Evolutionary conservation across 768 basidiomycete species (phyloP).

Genomic region (Termitomyces sp.): DNA sequence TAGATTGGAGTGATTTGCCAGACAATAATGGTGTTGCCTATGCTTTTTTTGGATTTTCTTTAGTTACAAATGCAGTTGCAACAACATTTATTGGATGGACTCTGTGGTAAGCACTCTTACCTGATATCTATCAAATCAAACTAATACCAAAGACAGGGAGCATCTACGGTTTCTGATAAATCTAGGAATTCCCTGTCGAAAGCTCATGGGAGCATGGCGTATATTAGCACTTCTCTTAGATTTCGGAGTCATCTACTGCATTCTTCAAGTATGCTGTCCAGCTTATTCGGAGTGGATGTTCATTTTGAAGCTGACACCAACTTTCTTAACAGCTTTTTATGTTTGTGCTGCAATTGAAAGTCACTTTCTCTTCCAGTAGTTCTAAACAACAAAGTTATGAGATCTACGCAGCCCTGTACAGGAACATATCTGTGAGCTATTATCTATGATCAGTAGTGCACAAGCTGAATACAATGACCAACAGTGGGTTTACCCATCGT

Average conservation of each 20-base stretch:
- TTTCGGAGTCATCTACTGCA: not conserved
- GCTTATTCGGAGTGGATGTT: too few relatives aligned
- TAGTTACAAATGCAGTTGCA: too few relatives aligned
- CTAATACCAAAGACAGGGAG: not conserved
- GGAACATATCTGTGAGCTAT: not conserved
- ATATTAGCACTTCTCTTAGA: not conserved
- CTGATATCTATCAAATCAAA: not conserved
- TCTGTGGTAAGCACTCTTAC: too few relatives aligned
- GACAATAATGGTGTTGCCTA: too few relatives aligned
- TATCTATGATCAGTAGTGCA: not conserved
- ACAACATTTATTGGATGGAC: too few relatives aligned
- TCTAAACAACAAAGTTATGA: too few relatives aligned
- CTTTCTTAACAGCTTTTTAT: not conserved
- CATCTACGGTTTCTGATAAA: not conserved
- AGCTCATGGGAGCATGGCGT: not conserved
- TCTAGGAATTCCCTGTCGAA: not conserved
- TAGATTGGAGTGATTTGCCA: too few relatives aligned
- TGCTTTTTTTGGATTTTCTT: too few relatives aligned
- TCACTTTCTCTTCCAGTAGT: too few relatives aligned
- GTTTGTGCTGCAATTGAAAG: not conserved
- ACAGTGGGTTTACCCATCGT: not conserved
- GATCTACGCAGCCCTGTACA: not conserved
- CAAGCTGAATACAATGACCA: not conserved
- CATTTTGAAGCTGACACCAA: too few relatives aligned
- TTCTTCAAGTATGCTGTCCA: not conserved